phyloP scores from a whole-genome alignment of 2,329 filamentous ascomycete species.

The Clonostachys sp. region DNA sequence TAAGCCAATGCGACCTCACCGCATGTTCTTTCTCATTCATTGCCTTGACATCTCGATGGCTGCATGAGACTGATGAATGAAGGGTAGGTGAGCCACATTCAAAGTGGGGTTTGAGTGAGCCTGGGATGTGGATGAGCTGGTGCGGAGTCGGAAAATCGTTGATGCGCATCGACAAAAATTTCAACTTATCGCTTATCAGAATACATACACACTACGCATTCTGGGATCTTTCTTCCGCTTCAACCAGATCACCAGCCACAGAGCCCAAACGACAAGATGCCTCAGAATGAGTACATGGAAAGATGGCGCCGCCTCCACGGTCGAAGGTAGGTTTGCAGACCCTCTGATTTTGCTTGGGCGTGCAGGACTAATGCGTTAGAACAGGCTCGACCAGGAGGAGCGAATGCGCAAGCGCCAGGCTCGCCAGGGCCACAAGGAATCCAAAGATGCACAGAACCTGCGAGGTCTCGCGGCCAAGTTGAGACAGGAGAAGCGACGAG shows the following conservation, averaged over 20 bases:
- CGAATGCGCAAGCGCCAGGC: slow-evolving; percentile 80
- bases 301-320: slow-evolving; percentile 54
- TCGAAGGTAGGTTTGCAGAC: slow-evolving; percentile 20
- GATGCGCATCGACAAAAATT: too few species aligned
- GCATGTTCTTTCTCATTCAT: too few species aligned
- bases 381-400: slow-evolving; percentile 72
- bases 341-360: too few species aligned
- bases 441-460: slow-evolving; percentile 88
- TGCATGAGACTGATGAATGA: too few species aligned
- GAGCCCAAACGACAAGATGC: neutral
- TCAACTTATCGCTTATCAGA: too few species aligned
- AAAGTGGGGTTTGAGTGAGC: too few species aligned
- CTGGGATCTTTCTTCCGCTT: slow-evolving; percentile 5
- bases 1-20: too few species aligned
- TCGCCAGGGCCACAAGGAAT: slow-evolving; percentile 83
- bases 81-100: too few species aligned
- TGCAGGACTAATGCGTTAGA: too few species aligned
- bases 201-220: neutral
- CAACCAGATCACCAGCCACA: neutral
- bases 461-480: slow-evolving; percentile 89
- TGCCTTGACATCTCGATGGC: too few species aligned
- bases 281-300: slow-evolving; percentile 49
- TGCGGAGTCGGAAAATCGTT: too few species aligned
- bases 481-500: slow-evolving; percentile 86
- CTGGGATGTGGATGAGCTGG: too few species aligned